Conservation (phyloP, 1,284 basidiomycete species). For the Pisolithus thermaeus region DNA sequence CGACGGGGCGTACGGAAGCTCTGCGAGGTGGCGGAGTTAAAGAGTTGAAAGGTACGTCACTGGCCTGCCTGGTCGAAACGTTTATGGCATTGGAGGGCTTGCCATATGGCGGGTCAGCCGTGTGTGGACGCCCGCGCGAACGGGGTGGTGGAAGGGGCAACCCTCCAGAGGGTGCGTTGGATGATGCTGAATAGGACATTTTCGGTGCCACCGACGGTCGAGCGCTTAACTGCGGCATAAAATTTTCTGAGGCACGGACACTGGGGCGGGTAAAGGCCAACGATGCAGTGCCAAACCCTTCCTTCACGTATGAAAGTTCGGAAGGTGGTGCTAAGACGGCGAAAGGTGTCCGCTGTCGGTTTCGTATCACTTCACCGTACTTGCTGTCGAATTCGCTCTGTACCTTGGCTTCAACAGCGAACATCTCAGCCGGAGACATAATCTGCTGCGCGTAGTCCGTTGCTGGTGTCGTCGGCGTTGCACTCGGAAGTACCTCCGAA, state of each 20-base stretch:
- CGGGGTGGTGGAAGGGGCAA: slow-evolving; percentile 34
- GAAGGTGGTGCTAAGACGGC: slow-evolving; percentile 32
- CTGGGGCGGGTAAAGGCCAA: slow-evolving; percentile 2
- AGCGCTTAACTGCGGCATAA: not conserved
- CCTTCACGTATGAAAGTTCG: slow-evolving; percentile 11
- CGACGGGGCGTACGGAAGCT: slow-evolving; percentile 6
- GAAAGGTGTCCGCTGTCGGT: slow-evolving; percentile 29
- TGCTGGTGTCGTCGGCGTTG: not conserved
- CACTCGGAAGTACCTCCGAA: slow-evolving; percentile 6
- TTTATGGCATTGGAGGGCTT: not conserved
- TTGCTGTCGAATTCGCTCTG: slow-evolving; percentile 17
- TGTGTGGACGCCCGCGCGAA: slow-evolving; percentile 18
- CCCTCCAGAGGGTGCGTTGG: slow-evolving; percentile 14
- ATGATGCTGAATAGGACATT: slow-evolving; percentile 10
- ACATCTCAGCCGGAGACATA: slow-evolving; percentile 60
- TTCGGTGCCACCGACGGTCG: slow-evolving; percentile 29
- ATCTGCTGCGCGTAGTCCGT: slow-evolving; percentile 55
- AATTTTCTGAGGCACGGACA: not conserved
- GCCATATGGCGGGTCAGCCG: slow-evolving; percentile 7
- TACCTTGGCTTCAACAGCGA: slow-evolving; percentile 49
- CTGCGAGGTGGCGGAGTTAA: slow-evolving; percentile 33
- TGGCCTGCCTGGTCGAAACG: slow-evolving; percentile 21
- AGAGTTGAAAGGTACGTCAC: slow-evolving; percentile 29
- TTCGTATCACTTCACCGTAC: slow-evolving; percentile 8
- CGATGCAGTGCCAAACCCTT: slow-evolving; percentile 1